Conservation (phyloP, 208 protist genomes). For the Angomonas deanei region DNA sequence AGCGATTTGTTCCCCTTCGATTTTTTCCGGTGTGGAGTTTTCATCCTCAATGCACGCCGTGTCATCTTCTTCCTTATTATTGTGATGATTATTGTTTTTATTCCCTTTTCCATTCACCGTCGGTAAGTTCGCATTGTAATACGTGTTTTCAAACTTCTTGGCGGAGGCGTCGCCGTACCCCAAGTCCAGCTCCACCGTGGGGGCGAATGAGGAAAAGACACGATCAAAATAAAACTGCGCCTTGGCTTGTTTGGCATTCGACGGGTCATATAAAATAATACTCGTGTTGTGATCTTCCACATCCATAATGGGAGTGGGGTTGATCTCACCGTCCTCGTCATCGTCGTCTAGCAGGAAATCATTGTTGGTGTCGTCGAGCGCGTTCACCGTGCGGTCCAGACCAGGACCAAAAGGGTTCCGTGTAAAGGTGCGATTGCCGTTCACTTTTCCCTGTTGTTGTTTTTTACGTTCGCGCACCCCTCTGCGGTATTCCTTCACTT, state of each 20-base stretch:
- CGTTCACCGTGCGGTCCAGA: conserved; percentile 5
- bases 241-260: conserved; percentile 1
- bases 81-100: conserved; percentile 5
- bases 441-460: neutral
- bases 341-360: neutral
- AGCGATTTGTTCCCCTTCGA: conserved; percentile 44
- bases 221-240: conserved; percentile 52
- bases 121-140: neutral
- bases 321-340: conserved; percentile 7
- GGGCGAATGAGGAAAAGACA: conserved; percentile 53
- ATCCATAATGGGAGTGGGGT: conserved; percentile 37
- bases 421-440: neutral
- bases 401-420: conserved; percentile 43
- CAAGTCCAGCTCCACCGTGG: conserved; percentile 28
- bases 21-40: conserved; percentile 20
- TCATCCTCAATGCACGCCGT: neutral
- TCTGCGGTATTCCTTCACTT: conserved; percentile 18
- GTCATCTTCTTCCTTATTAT: conserved; percentile 6
- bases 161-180: neutral
- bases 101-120: neutral
- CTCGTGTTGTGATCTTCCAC: conserved; percentile 46
- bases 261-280: conserved; percentile 34
- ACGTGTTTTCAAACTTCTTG: conserved; percentile 1
- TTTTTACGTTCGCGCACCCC: conserved; percentile 9
- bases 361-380: neutral